A percentile compares a stretch with the other conserved stretches of the same genome.
Conservation (phyloP, 345 rosid species). For the Cardamine resedifolia region DNA sequence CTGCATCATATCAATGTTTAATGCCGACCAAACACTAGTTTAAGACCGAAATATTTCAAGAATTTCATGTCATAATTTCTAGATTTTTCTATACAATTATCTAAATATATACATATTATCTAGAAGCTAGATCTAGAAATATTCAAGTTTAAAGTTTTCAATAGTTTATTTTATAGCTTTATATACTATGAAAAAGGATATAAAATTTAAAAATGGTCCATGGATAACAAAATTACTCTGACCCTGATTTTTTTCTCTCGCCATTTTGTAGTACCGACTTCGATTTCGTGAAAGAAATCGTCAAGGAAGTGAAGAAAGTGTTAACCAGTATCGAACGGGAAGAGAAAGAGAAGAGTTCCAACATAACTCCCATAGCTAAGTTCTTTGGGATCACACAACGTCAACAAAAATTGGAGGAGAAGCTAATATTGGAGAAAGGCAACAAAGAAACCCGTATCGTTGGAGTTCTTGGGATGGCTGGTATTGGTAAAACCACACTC, state of each 20-base stretch:
- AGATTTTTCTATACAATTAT: no score
- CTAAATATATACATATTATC: no score
- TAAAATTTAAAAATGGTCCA: no score
- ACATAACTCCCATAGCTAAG: no score
- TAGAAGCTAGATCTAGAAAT: no score
- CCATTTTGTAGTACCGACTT: background rate
- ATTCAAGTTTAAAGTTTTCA: no score
- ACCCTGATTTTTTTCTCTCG: background rate
- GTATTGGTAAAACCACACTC: slow-evolving; percentile 5
- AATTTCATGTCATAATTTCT: no score
- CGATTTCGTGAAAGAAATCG: background rate
- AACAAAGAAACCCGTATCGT: background rate
- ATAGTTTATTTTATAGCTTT: no score
- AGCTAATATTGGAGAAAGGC: background rate
- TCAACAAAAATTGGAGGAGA: background rate
- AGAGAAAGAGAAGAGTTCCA: background rate
- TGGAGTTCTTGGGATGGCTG: slow-evolving; percentile 1
- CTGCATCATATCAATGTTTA: background rate
- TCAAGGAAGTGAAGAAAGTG: background rate
- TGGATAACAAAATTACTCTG: no score
- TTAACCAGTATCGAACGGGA: background rate
- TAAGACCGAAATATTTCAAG: background rate
- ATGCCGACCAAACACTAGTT: background rate
- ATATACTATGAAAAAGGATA: no score
- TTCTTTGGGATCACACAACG: background rate